Percentiles rank a stretch among this genome's conserved stretches.
phyloP scores from a whole-genome alignment of 2,329 filamentous ascomycete genomes.

The Ampelomyces quisqualis region DNA sequence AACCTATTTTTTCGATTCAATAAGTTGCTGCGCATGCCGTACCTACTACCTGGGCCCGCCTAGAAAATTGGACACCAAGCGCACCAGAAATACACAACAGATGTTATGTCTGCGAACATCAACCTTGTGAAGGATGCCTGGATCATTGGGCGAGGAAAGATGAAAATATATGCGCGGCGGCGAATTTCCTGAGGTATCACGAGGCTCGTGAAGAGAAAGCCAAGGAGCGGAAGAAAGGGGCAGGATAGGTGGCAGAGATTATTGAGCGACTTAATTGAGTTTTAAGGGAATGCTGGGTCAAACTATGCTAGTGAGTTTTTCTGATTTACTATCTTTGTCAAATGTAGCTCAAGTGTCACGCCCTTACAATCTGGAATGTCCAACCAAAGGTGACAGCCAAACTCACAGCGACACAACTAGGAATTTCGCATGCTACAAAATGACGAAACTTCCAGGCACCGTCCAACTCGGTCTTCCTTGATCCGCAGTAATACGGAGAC shows the following conservation, averaged over 20 bases:
- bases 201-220: neutral
- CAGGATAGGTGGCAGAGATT: neutral
- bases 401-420: too few species aligned
- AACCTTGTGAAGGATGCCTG: neutral
- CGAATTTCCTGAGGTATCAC: neutral
- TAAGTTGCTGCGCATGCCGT: slow-evolving; percentile 1
- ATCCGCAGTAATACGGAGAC: neutral
- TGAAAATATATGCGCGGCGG: neutral
- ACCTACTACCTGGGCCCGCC: slow-evolving; percentile 1
- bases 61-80: slow-evolving; percentile 2
- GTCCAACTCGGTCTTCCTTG: neutral
- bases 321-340: neutral
- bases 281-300: neutral
- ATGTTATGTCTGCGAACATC: neutral
- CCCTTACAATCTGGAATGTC: too few species aligned
- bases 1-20: neutral
- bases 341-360: neutral
- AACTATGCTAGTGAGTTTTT: neutral
- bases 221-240: neutral
- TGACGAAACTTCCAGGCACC: too few species aligned
- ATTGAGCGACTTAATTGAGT: neutral
- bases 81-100: neutral
- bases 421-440: too few species aligned
- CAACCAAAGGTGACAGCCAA: too few species aligned
- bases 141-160: neutral